Conservation (phyloP, 805 yeast species). For the Diddensiella santjacobensis region DNA sequence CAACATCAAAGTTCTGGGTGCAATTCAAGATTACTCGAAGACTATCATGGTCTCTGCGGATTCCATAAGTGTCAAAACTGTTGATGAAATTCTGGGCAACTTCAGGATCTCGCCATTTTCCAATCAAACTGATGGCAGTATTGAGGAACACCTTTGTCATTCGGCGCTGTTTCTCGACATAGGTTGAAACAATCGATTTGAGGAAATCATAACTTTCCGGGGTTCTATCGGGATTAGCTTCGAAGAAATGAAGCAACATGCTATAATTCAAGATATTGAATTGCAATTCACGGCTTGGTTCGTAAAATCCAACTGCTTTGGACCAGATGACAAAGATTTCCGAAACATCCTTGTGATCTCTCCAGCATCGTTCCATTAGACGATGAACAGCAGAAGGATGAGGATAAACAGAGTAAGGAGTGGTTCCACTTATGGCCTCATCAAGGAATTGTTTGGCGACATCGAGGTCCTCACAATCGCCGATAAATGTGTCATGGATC, state of each 20-base stretch:
- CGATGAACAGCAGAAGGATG: constrained; percentile 72
- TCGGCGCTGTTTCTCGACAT: constrained; percentile 49
- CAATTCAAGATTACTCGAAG: constrained; percentile 71
- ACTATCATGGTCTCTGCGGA: constrained; percentile 63
- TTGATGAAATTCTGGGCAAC: constrained; percentile 61
- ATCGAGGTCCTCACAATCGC: constrained; percentile 65
- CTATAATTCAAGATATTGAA: constrained; percentile 58
- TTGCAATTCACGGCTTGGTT: constrained; percentile 11
- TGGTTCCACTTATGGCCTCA: constrained; percentile 62
- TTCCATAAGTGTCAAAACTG: constrained; percentile 54
- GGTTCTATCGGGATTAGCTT: constrained; percentile 47
- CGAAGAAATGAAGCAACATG: constrained; percentile 66
- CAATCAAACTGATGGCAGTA: constrained; percentile 63
- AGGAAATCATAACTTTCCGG: constrained; percentile 55
- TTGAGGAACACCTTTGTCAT: constrained; percentile 79
- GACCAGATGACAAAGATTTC: constrained; percentile 43
- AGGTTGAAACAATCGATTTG: constrained; percentile 51
- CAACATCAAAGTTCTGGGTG: constrained; percentile 57
- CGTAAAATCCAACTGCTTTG: constrained; percentile 45
- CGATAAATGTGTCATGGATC: constrained; percentile 74
- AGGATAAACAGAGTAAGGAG: constrained; percentile 67
- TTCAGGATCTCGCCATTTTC: constrained; percentile 62
- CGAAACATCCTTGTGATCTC: constrained; percentile 49
- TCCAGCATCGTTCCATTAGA: constrained; percentile 54
- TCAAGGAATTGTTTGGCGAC: constrained; percentile 73